These are phyloP conservation scores for Margaritispora aquatica DNA, from an alignment of 495 filamentous ascomycete species.

Conservation along the genomic window DNA sequence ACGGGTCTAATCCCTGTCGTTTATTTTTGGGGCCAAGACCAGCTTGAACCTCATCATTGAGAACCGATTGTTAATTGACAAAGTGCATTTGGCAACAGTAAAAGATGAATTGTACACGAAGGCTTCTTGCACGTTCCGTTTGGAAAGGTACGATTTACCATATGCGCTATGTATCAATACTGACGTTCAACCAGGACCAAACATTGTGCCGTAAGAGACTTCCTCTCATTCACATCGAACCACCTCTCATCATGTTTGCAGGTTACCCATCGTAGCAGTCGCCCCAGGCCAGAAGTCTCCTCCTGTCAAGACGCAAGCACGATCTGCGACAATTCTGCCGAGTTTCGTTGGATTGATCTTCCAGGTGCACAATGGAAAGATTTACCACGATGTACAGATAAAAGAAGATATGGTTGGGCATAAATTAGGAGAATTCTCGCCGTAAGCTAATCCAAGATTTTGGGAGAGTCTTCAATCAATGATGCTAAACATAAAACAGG, in stretches of 20 bases:
- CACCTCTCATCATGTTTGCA: conserved; percentile 23
- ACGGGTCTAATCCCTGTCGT: neutral
- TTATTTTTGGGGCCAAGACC: no score
- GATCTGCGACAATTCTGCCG: conserved; percentile 87
- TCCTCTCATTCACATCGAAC: neutral
- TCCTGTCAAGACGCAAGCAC: conserved; percentile 84
- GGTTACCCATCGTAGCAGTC: conserved; percentile 58
- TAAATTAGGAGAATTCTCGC: conserved; percentile 91
- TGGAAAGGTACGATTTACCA: conserved; percentile 56
- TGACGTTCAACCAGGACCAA: conserved; percentile 43
- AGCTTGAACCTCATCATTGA: no score
- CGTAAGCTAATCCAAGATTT: conserved; percentile 49
- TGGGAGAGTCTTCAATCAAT: neutral
- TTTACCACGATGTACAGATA: conserved; percentile 78
- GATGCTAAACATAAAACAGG: conserved; percentile 36
- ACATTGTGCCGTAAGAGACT: conserved; percentile 69
- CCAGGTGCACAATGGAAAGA: conserved; percentile 93
- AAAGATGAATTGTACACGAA: conserved; percentile 56
- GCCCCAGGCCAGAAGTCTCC: conserved; percentile 53
- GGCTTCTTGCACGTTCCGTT: conserved; percentile 58
- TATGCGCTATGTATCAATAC: neutral
- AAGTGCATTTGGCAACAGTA: conserved; percentile 2
- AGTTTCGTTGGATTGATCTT: conserved; percentile 94
- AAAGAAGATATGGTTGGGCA: conserved; percentile 98
- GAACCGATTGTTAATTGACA: no score